Base-by-base conservation (phyloP, 768 basidiomycete species). In the Tricholoma sp. region DNA sequence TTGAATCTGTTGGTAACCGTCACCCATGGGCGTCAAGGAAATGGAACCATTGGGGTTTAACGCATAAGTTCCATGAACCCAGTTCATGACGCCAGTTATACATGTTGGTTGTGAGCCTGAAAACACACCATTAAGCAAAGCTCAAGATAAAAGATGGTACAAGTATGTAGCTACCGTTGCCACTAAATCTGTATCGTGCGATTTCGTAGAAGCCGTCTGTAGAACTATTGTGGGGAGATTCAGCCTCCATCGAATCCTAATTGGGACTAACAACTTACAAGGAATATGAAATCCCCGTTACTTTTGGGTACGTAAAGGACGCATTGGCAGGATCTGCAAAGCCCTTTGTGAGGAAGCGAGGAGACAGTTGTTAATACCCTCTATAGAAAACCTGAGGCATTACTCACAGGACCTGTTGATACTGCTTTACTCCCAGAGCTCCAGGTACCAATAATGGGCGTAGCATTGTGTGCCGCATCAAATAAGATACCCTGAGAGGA, bases 1-100 rank as follows among this genome's bases (percentile, higher is more conserved):
- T 76, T 99, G 94, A 39, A 98, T 80, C 76, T 96, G 95, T 69
- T 97, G 93, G 72, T 84, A 91, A 13, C 96, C 96, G 68, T 99
- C 96, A 15, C 78, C 81, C 59, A 93, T 80, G 1, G 94, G 91
- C 2, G 66, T 72, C 65, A 93, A 73, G 39, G 80, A 68, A 57
- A 98, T 82, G 9, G 93, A 96, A 6, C 94, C 94, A 65, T 98
- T 95, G 52, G 74, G 18, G 57, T 82, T 73, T 45, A 89, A 71
- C 0, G 66, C 57, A 72, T 87, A 94, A 29, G 70, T 85, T 11
- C 97, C 97, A 68, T 98, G 97, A 60, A 84, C 85, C 91, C 91
- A 99, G 64, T 83, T 81, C 65, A 98, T 81, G 67, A 89, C 82
- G 12, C 89, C 95, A 11, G 86, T 87, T 64, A 97, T 94, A 73